Evolutionary conservation across 768 basidiomycete genomes (phyloP).

Genomic region (Termitomyces sp.): DNA sequence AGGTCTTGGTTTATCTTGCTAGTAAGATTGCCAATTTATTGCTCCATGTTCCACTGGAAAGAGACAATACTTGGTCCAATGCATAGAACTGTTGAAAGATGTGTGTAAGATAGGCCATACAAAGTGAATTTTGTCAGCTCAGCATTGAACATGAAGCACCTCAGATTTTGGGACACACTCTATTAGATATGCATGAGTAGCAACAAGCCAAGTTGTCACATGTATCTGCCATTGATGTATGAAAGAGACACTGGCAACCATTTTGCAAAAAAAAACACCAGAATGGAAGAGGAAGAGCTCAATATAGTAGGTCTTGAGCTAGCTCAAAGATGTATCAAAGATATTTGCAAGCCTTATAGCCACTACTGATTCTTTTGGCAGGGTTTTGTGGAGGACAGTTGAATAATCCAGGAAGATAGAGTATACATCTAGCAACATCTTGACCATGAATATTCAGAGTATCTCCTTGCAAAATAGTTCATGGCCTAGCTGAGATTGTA

Average conservation of each 20-base stretch:
- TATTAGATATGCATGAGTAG: neutral
- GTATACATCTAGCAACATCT: conserved; percentile 21
- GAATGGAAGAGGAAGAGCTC: neutral
- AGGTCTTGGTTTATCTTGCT: conserved; percentile 15
- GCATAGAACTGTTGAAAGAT: neutral
- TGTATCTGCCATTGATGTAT: neutral
- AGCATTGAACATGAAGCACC: neutral
- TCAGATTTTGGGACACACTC: neutral
- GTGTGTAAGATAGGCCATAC: neutral
- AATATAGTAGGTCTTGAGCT: neutral
- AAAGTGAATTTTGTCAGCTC: neutral
- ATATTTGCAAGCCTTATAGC: conserved; percentile 21
- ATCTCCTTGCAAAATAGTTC: conserved; percentile 21
- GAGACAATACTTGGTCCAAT: conserved; percentile 7
- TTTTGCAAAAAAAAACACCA: neutral
- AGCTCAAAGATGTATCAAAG: neutral
- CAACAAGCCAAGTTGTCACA: no score
- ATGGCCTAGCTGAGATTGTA: conserved; percentile 18
- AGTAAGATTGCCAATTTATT: conserved; percentile 7
- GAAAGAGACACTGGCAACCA: neutral
- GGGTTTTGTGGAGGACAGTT: conserved; percentile 34
- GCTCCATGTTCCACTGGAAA: conserved; percentile 11
- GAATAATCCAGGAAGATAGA: conserved; percentile 34
- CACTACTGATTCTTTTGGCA: conserved; percentile 31
- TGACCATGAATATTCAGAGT: conserved; percentile 30